Evolutionary conservation across 2,329 filamentous ascomycete genomes (phyloP).

Genomic region (Cladosporium halotolerans): DNA sequence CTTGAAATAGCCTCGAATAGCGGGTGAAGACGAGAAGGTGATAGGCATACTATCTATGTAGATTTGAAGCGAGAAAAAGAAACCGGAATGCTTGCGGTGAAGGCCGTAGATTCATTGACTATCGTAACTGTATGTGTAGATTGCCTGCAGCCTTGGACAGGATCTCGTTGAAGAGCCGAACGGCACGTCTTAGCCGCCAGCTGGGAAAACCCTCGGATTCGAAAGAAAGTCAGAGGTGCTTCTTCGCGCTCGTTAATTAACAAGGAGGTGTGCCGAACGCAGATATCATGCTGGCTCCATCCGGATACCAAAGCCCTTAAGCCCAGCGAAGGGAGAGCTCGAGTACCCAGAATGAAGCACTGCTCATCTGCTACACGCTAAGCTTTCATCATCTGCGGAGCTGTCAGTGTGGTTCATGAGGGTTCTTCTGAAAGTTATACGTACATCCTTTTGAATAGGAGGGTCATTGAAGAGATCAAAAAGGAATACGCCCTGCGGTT

Average conservation of each 20-base stretch:
- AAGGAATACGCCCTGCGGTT: background rate
- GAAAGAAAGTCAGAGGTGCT: slow-evolving; percentile 73
- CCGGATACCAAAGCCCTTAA: slow-evolving; percentile 74
- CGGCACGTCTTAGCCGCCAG: slow-evolving; percentile 7
- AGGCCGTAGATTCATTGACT: slow-evolving; percentile 1
- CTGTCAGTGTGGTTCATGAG: slow-evolving; percentile 19
- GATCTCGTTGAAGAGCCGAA: background rate
- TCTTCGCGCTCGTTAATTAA: slow-evolving; percentile 95
- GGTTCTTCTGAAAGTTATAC: slow-evolving; percentile 34
- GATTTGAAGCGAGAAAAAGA: too few relatives aligned
- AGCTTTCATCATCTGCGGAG: slow-evolving; percentile 94
- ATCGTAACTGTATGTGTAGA: background rate
- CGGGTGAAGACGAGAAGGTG: slow-evolving; percentile 2
- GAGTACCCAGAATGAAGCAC: slow-evolving; percentile 28
- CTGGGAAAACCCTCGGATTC: slow-evolving; percentile 5
- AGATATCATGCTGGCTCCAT: slow-evolving; percentile 78
- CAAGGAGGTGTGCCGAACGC: slow-evolving; percentile 99
- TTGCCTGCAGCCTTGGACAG: background rate
- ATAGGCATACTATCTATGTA: too few relatives aligned
- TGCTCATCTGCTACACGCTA: slow-evolving; percentile 86
- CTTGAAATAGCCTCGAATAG: slow-evolving; percentile 15
- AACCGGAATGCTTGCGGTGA: background rate
- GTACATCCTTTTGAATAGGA: slow-evolving; percentile 98
- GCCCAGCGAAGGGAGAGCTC: slow-evolving; percentile 81
- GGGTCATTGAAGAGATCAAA: slow-evolving; percentile 68